Percentiles rank a stretch among this genome's conserved stretches.
These are phyloP conservation scores for Eutrema salsugineum DNA, from an alignment of 441 rosid species.

Conservation along the genomic window DNA sequence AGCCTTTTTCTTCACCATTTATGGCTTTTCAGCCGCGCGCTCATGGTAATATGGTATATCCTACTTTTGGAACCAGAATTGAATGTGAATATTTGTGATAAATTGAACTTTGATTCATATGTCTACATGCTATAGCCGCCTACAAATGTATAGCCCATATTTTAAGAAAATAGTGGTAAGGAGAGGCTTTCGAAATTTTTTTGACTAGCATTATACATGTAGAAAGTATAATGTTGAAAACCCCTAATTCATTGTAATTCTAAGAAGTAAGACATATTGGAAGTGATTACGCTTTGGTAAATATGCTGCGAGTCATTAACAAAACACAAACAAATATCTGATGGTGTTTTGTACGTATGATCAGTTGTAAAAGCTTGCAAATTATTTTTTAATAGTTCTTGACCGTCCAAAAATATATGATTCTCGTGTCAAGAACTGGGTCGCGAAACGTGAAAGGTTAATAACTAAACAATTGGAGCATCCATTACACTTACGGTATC, in stretches of 20 bases:
- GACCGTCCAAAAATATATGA: background rate
- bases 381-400: background rate
- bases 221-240: background rate
- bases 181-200: background rate
- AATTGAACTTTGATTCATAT: background rate
- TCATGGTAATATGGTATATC: too few species aligned
- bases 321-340: background rate
- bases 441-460: background rate
- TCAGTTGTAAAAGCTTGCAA: background rate
- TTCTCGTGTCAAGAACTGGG: background rate
- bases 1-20: too few species aligned
- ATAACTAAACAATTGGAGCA: background rate
- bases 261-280: background rate
- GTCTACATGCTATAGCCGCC: background rate
- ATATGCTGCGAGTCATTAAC: background rate
- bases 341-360: background rate
- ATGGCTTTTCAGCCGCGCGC: too few species aligned
- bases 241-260: background rate
- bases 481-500: background rate
- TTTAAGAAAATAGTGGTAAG: background rate
- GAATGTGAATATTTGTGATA: conserved; percentile 1
- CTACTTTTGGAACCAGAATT: background rate
- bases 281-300: background rate
- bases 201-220: background rate
- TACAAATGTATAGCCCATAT: background rate